Percentiles rank a stretch among this genome's conserved stretches.
Conservation (phyloP, 345 rosid species). For the Euphorbia pulcherrima region DNA sequence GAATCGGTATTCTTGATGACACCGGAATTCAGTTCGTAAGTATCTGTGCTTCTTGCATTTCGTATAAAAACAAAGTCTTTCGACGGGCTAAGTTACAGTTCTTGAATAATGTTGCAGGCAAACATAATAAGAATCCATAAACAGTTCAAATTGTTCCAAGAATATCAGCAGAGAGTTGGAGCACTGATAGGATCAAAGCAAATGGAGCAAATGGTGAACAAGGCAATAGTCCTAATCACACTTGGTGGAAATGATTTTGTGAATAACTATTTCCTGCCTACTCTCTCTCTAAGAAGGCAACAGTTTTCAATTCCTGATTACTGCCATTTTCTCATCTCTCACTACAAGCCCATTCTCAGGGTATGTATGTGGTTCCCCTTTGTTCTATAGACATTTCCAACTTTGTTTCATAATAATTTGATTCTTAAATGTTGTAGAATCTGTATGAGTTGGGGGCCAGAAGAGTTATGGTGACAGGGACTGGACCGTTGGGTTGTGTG, state of each 20-base stretch:
- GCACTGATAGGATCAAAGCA: constrained; percentile 7
- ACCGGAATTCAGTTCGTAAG: constrained; percentile 26
- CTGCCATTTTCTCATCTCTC: constrained; percentile 14
- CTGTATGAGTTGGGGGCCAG: constrained; percentile 18
- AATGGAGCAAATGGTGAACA: constrained; percentile 11
- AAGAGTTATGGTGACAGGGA: constrained; percentile 15
- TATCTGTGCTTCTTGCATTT: not conserved
- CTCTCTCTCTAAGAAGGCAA: constrained; percentile 17
- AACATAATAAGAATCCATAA: constrained; percentile 15
- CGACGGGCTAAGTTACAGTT: too few species aligned
- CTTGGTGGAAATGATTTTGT: constrained; percentile 29
- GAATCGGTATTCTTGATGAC: constrained; percentile 25
- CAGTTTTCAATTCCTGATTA: constrained; percentile 18
- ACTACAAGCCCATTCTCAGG: constrained; percentile 19
- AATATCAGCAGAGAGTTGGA: constrained; percentile 12
- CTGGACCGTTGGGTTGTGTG: constrained; percentile 16
- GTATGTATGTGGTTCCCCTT: not conserved
- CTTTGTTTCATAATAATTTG: not conserved
- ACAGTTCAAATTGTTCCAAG: constrained; percentile 12
- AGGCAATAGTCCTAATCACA: constrained; percentile 18
- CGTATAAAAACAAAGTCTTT: too few species aligned
- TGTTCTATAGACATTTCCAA: not conserved
- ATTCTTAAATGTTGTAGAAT: constrained; percentile 1
- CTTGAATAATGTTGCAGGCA: constrained; percentile 6
- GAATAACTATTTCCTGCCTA: constrained; percentile 21